Base-by-base conservation (phyloP, 331 rosid species). In the Acacia concinna region DNA sequence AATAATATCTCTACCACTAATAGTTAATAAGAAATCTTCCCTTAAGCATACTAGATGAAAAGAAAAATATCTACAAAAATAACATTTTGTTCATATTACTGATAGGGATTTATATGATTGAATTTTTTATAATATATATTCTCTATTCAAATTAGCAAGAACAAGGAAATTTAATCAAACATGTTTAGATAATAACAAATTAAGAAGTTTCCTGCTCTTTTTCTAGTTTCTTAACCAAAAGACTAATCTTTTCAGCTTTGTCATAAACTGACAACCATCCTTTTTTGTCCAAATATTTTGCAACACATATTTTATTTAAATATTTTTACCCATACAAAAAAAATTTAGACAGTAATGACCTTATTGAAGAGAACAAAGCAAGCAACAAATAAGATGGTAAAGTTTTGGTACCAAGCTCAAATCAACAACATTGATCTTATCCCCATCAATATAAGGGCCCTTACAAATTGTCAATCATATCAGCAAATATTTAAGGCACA, bases 391-490 rank as follows among this genome's bases (percentile, higher is more conserved):
- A 2, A 96, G 87, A 84, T 96, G 97, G 89, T 83, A 87, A 59
- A 96, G 82, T 81, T 96, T 96, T 71, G 99, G 97, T 52, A 93
- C 99, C 92, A 96, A 85, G 75, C 93, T 88, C 80, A 96, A 81
- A 84, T 96, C 99, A 63, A 82, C 97, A 34, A 93, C 97, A 56
- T 90, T 88, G 76, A 93, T 37, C 82, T 91, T 96, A 84, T 88
- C 94, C 66, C 98, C 98, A 52, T 93, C 92, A 86, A 93, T 73
- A 86, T 83, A 91, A 1, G 99, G 98, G 76, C 99, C 97, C 97
- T 96, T 85, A 69, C 31, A 64, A 81, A 49, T 52, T 14, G 66
- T 12, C 75, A 76, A 87, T 40, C 86, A 37, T 12, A 23, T 86
- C n/a, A 88, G 81, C 54, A 67, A 15, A 52, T 46, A 67, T 5